phyloP scores from a whole-genome alignment of 805 yeast species.

The Schwanniomyces occidentalis region DNA sequence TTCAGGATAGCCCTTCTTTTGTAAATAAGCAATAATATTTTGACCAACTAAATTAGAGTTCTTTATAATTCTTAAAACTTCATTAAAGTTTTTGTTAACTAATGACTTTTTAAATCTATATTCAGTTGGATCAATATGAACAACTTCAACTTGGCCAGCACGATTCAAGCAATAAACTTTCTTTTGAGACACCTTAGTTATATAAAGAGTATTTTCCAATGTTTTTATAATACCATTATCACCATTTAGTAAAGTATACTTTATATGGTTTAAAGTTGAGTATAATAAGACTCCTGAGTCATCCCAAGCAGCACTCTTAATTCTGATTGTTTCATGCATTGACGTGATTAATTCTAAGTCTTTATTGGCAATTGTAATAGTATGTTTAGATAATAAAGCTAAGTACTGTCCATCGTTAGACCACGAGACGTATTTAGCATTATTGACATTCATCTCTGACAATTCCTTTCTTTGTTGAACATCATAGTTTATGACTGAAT shows the following conservation, averaged over 20 bases:
- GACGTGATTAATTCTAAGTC: constrained; percentile 76
- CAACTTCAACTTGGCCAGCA: constrained; percentile 75
- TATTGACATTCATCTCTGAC: constrained; percentile 65
- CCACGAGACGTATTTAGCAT: constrained; percentile 89
- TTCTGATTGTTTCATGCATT: constrained; percentile 94
- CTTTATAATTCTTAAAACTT: constrained; percentile 85
- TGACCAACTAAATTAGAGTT: constrained; percentile 94
- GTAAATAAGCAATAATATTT: constrained; percentile 91
- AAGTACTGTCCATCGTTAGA: constrained; percentile 82
- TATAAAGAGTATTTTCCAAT: constrained; percentile 81
- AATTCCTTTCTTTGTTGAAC: constrained; percentile 87
- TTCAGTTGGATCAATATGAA: constrained; percentile 92
- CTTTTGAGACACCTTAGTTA: constrained; percentile 68
- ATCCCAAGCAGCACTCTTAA: constrained; percentile 98
- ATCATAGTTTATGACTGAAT: constrained; percentile 79
- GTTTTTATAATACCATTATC: constrained; percentile 95
- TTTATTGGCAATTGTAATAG: constrained; percentile 82
- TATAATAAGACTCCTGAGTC: constrained; percentile 88
- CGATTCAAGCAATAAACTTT: constrained; percentile 82
- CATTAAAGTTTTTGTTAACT: constrained; percentile 85
- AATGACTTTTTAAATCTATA: constrained; percentile 93
- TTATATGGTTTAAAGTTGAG: constrained; percentile 93
- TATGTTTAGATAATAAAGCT: constrained; percentile 89
- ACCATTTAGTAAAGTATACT: constrained; percentile 89
- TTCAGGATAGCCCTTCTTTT: constrained; percentile 95